phyloP scores from a whole-genome alignment of 345 rosid genomes.

The Camelina neglecta region DNA sequence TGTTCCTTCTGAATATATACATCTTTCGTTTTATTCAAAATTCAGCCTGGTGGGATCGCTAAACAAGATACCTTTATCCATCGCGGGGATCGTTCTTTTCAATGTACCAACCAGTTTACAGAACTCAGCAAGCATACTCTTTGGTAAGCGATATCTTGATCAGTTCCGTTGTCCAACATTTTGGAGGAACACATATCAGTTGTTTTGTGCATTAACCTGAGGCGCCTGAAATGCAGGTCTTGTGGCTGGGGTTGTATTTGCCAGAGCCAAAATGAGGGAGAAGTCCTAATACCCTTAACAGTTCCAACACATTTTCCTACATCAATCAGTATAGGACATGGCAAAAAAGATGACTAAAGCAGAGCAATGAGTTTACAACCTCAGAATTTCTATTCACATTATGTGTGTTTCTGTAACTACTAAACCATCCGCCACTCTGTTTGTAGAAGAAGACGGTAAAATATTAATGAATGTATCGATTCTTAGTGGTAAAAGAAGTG shows the following conservation, averaged over 20 bases:
- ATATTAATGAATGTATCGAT: constrained; percentile 19
- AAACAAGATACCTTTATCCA: constrained; percentile 90
- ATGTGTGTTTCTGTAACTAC: constrained; percentile 3
- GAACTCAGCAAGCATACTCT: constrained; percentile 91
- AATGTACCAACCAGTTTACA: constrained; percentile 91
- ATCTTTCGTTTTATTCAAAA: constrained; percentile 23
- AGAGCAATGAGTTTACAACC: constrained; percentile 25
- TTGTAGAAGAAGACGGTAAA: background rate
- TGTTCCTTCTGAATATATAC: background rate
- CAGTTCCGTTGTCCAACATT: background rate
- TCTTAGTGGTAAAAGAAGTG: background rate
- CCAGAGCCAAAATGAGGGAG: constrained; percentile 87
- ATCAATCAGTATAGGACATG: constrained; percentile 16
- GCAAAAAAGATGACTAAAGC: background rate
- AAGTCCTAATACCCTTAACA: constrained; percentile 47
- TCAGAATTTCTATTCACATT: constrained; percentile 10
- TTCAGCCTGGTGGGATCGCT: constrained; percentile 93
- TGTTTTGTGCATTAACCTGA: constrained; percentile 12
- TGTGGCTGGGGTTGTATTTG: constrained; percentile 87
- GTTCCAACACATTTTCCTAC: constrained; percentile 21
- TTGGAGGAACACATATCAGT: background rate
- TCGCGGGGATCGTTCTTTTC: constrained; percentile 86
- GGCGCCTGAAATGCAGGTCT: constrained; percentile 58
- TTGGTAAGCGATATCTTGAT: constrained; percentile 56
- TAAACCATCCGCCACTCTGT: constrained; percentile 5